Conservation (phyloP, 768 basidiomycete species). For the Russula sp. region DNA sequence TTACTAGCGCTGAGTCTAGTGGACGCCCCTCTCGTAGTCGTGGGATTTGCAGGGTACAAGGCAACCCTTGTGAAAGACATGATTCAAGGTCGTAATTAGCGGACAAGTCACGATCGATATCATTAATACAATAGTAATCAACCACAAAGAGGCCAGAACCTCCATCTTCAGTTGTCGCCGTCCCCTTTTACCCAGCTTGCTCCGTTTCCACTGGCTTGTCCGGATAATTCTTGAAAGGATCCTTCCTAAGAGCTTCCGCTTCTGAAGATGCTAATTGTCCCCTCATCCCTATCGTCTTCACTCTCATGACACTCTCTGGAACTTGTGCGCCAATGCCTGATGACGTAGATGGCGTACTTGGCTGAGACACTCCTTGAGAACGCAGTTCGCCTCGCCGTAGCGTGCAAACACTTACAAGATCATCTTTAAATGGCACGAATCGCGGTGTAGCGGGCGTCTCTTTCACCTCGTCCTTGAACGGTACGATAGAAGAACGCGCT, state of each 20-base stretch:
- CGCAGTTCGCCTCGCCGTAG: constrained; percentile 12
- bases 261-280: constrained; percentile 48
- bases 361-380: constrained; percentile 28
- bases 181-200: not conserved
- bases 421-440: constrained; percentile 71
- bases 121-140: not conserved
- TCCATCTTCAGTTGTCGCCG: not conserved
- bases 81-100: constrained; percentile 24
- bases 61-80: constrained; percentile 47
- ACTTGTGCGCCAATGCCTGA: constrained; percentile 29
- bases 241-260: constrained; percentile 71
- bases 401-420: constrained; percentile 39
- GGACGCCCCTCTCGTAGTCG: constrained; percentile 57
- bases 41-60: constrained; percentile 64
- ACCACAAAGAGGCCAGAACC: not conserved
- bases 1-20: constrained; percentile 70
- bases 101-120: constrained; percentile 12
- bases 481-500: constrained; percentile 27
- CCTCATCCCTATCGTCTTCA: constrained; percentile 41
- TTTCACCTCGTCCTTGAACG: constrained; percentile 28
- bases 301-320: constrained; percentile 63
- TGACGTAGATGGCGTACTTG: constrained; percentile 30
- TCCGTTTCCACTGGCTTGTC: constrained; percentile 21
- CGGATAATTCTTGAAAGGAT: constrained; percentile 74
- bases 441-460: constrained; percentile 43